These are phyloP conservation scores for Colletotrichum agaves DNA, from an alignment of 2,329 filamentous ascomycete genomes.

Conservation along the genomic window DNA sequence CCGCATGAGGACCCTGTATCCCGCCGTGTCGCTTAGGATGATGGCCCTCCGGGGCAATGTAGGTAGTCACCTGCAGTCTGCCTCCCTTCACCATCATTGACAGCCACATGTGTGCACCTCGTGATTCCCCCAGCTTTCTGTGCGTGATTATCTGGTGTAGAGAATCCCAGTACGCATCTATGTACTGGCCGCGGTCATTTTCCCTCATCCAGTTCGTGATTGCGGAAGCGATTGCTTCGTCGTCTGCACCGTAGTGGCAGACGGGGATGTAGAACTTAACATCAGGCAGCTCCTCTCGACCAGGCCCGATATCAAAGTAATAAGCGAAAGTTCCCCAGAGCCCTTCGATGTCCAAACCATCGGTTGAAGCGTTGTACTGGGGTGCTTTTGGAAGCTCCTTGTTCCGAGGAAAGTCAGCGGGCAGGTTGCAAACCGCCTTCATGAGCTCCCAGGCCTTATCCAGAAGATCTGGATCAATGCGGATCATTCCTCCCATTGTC, in stretches of 20 bases:
- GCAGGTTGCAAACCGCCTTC: slow-evolving; percentile 19
- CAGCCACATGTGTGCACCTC: slow-evolving; percentile 24
- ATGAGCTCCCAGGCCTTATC: slow-evolving; percentile 14
- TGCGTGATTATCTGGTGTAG: slow-evolving; percentile 7
- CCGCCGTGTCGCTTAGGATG: slow-evolving; percentile 13
- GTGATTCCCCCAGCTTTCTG: neutral
- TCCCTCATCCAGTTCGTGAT: slow-evolving; percentile 11
- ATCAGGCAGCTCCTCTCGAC: neutral
- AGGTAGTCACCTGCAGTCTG: slow-evolving; percentile 14
- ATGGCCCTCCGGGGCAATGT: slow-evolving; percentile 17
- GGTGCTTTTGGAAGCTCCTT: slow-evolving; percentile 2
- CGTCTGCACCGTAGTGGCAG: slow-evolving; percentile 15
- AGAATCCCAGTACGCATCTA: slow-evolving; percentile 1
- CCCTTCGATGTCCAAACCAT: slow-evolving; percentile 10
- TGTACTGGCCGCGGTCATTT: slow-evolving; percentile 11
- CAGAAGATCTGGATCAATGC: neutral
- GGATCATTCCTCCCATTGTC: slow-evolving; percentile 1
- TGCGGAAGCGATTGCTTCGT: slow-evolving; percentile 7
- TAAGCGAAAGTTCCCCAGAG: slow-evolving; percentile 23
- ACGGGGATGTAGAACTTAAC: slow-evolving; percentile 28
- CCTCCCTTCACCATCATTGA: slow-evolving; percentile 23
- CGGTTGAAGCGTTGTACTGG: neutral
- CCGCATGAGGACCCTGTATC: neutral
- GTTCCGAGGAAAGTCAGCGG: neutral
- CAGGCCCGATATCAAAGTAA: slow-evolving; percentile 12